Conservation (phyloP, 108 stramenopile species). For the Nitzschia sp. region DNA sequence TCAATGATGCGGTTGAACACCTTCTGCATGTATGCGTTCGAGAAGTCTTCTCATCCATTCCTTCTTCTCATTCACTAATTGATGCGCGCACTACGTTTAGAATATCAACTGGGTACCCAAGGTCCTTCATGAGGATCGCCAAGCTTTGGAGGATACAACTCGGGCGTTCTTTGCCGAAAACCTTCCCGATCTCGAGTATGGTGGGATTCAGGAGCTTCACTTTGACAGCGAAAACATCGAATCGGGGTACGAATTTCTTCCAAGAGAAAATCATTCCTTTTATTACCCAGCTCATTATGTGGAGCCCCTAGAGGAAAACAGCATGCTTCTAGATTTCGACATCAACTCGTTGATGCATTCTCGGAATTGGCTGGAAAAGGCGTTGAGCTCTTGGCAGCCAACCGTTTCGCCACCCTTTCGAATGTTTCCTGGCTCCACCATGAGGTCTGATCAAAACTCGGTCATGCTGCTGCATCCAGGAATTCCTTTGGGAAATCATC, state of each 20-base stretch:
- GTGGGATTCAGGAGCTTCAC: constrained; percentile 10
- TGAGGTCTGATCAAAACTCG: background rate
- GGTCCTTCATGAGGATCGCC: constrained; percentile 28
- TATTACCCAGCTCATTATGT: constrained; percentile 27
- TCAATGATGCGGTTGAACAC: background rate
- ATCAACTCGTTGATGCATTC: background rate
- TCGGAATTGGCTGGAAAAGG: background rate
- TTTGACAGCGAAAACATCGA: background rate
- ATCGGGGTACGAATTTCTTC: constrained; percentile 10
- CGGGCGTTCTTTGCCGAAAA: constrained; percentile 20
- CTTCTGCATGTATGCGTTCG: background rate
- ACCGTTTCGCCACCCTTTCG: background rate
- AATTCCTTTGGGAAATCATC: background rate
- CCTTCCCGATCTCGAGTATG: constrained; percentile 34
- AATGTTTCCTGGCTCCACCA: background rate
- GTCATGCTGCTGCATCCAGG: constrained; percentile 12
- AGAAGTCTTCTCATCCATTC: background rate
- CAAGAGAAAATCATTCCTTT: constrained; percentile 9
- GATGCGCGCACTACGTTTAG: background rate
- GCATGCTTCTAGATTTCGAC: constrained; percentile 7
- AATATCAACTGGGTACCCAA: constrained; percentile 18
- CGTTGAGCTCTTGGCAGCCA: constrained; percentile 7
- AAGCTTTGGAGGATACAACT: constrained; percentile 24
- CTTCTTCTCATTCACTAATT: too few relatives aligned
- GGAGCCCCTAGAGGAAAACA: constrained; percentile 1